phyloP scores from a whole-genome alignment of 106 monocot species.

The Allium sativum region DNA sequence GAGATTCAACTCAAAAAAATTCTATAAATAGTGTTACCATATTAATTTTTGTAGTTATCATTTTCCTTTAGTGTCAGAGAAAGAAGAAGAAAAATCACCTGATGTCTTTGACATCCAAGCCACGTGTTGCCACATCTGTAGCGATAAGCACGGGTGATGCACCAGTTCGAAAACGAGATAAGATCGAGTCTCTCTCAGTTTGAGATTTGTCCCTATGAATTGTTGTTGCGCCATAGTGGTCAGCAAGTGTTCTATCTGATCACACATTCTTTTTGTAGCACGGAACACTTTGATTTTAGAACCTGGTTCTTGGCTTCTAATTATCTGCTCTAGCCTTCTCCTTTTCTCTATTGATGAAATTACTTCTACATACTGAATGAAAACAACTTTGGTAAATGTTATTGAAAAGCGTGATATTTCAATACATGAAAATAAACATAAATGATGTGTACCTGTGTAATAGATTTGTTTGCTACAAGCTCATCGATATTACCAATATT shows the following conservation, averaged over 20 bases:
- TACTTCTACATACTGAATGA: conserved; percentile 68
- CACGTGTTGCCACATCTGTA: conserved; percentile 81
- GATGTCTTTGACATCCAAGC: conserved; percentile 79
- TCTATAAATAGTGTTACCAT: no score
- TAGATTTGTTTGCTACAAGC: conserved; percentile 5
- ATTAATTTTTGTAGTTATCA: no score
- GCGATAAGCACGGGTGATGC: conserved; percentile 63
- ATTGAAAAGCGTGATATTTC: no score
- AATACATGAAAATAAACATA: background rate
- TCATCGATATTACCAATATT: conserved; percentile 1
- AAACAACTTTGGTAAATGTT: no score
- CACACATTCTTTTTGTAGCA: conserved; percentile 85
- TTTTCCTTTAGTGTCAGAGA: no score
- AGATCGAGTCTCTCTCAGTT: conserved; percentile 56
- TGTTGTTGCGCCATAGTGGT: conserved; percentile 69
- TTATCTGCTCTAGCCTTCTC: conserved; percentile 65
- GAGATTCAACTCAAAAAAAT: no score
- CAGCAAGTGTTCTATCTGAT: conserved; percentile 43
- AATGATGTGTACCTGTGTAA: background rate
- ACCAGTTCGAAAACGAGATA: conserved; percentile 59
- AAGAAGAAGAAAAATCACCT: no score
- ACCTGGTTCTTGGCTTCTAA: conserved; percentile 68
- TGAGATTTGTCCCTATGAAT: conserved; percentile 89
- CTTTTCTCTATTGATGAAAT: conserved; percentile 56
- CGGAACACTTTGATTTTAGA: conserved; percentile 72